Conservation (phyloP, 352 stramenopile species). For the Globisporangium barbulae region DNA sequence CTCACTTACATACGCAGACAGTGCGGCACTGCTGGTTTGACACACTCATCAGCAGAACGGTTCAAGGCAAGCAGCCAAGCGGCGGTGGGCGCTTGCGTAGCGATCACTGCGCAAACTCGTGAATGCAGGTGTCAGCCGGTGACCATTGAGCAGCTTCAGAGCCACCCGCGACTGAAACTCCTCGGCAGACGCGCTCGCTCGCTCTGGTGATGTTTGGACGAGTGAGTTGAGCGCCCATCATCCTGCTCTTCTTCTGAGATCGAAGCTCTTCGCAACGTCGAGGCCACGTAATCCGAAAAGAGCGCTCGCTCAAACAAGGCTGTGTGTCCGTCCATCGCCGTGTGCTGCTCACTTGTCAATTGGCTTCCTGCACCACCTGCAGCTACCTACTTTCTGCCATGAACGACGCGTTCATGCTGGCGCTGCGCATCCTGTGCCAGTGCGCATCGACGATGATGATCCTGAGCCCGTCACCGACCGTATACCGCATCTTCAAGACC, state of each 20-base stretch:
- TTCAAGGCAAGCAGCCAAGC: no score
- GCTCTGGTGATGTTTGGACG: background rate
- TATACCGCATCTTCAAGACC: conserved; percentile 40
- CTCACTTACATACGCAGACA: no score
- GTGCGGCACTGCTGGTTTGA: no score
- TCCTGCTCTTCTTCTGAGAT: background rate
- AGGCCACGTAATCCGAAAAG: background rate
- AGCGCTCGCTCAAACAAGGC: background rate
- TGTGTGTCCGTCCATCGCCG: background rate
- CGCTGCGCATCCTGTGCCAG: conserved; percentile 28
- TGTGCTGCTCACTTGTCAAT: background rate
- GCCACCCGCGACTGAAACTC: background rate
- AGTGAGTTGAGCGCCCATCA: background rate
- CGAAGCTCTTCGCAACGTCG: background rate
- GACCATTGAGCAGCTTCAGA: background rate
- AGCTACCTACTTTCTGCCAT: background rate
- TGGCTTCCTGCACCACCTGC: background rate
- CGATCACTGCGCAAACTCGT: background rate
- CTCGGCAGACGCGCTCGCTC: background rate
- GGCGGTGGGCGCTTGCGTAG: no score
- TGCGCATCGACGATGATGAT: conserved; percentile 39
- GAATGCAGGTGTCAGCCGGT: background rate
- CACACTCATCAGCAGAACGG: no score
- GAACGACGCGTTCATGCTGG: conserved; percentile 18
- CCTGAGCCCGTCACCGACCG: conserved; percentile 31